Conservation (phyloP, 1,284 basidiomycete genomes). For the Gymnopus androsaceus region DNA sequence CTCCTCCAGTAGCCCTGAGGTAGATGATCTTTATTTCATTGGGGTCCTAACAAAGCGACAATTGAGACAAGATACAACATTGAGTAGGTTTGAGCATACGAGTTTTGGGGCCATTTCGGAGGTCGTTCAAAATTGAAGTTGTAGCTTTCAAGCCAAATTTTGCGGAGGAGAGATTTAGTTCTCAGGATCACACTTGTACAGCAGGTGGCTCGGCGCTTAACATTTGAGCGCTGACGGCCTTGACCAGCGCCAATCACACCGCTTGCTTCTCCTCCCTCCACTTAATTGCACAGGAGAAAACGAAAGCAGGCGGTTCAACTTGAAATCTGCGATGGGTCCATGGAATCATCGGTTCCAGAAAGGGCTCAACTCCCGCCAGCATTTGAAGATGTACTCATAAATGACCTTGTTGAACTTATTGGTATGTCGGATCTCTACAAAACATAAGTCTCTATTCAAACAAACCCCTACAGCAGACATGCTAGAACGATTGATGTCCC, state of each 20-base stretch:
- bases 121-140: too few relatives aligned
- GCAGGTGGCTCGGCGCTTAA: too few relatives aligned
- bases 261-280: neutral
- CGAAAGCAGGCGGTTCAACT: too few relatives aligned
- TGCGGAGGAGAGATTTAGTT: too few relatives aligned
- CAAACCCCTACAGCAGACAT: constrained; percentile 71
- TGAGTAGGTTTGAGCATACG: constrained; percentile 36
- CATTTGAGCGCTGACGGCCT: too few relatives aligned
- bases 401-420: constrained; percentile 83
- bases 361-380: constrained; percentile 73
- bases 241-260: neutral
- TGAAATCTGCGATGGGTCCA: constrained; percentile 81
- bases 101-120: constrained; percentile 83
- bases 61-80: constrained; percentile 19
- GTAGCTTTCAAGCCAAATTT: neutral
- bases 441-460: constrained; percentile 16
- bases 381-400: constrained; percentile 78
- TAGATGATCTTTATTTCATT: constrained; percentile 99
- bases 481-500: constrained; percentile 87
- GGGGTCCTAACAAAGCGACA: constrained; percentile 64
- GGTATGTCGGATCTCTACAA: constrained; percentile 44
- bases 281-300: neutral
- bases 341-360: constrained; percentile 65
- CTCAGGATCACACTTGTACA: too few relatives aligned
- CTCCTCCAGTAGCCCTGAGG: constrained; percentile 98